These are phyloP conservation scores for Beauveria sp. DNA, from an alignment of 2,329 filamentous ascomycete species.

Conservation along the genomic window DNA sequence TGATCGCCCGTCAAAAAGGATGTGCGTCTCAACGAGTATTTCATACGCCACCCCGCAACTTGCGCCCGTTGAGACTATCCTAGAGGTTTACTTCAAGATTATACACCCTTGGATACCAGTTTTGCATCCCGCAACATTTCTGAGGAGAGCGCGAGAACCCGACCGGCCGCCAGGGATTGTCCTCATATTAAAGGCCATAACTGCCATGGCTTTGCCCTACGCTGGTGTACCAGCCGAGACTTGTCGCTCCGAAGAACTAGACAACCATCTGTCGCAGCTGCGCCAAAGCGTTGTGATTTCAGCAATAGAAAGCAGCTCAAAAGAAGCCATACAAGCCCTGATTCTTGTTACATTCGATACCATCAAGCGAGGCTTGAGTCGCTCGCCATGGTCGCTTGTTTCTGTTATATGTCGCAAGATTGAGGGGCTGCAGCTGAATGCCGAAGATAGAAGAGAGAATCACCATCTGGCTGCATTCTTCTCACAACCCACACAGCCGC, in stretches of 20 bases:
- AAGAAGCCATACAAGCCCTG: slow-evolving; percentile 12
- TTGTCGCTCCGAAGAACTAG: not conserved
- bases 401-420: slow-evolving; percentile 11
- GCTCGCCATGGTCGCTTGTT: slow-evolving; percentile 11
- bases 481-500: not conserved
- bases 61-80: slow-evolving; percentile 25
- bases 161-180: not conserved
- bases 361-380: slow-evolving; percentile 10
- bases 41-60: slow-evolving; percentile 15
- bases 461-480: not conserved
- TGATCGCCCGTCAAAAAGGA: not conserved
- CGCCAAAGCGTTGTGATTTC: not conserved
- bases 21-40: not conserved
- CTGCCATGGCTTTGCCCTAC: slow-evolving; percentile 5
- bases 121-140: slow-evolving; percentile 13
- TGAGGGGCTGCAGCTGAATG: slow-evolving; percentile 10
- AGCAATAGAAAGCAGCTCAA: slow-evolving; percentile 9
- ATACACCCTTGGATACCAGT: slow-evolving; percentile 32
- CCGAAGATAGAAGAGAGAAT: not conserved
- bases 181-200: slow-evolving; percentile 9
- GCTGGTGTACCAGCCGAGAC: not conserved
- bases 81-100: slow-evolving; percentile 27
- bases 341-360: slow-evolving; percentile 11
- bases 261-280: not conserved
- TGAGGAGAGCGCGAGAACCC: not conserved